phyloP scores from a whole-genome alignment of 2,329 filamentous ascomycete species.

The Aspergillus sp. region DNA sequence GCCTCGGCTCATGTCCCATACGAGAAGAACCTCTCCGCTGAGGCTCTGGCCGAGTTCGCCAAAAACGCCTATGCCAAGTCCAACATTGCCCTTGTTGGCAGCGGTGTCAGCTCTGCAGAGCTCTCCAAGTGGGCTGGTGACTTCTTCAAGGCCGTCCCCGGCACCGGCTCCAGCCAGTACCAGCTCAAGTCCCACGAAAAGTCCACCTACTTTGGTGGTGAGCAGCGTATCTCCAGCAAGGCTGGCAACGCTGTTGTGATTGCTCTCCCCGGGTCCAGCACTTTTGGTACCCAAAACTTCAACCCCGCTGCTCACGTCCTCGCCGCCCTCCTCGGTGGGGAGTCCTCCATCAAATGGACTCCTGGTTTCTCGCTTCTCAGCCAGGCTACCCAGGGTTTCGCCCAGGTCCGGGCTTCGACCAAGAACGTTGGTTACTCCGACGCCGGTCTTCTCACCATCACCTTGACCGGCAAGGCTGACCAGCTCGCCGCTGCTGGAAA shows the following conservation, averaged over 20 bases:
- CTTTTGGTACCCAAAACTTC: constrained; percentile 70
- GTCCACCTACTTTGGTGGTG: constrained; percentile 90
- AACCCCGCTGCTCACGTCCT: constrained; percentile 91
- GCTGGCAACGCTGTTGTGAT: constrained; percentile 83
- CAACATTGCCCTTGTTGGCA: constrained; percentile 90
- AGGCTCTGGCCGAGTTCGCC: constrained; percentile 76
- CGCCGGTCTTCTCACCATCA: constrained; percentile 84
- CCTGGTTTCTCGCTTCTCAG: constrained; percentile 88
- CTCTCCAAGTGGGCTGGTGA: constrained; percentile 88
- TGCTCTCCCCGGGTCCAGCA: constrained; percentile 88
- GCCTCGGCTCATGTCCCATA: constrained; percentile 73
- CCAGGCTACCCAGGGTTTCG: constrained; percentile 71
- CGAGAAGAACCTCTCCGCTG: constrained; percentile 78
- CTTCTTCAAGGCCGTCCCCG: constrained; percentile 79
- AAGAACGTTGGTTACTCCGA: constrained; percentile 89
- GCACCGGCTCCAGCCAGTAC: constrained; percentile 54
- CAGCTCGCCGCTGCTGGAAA: constrained; percentile 75
- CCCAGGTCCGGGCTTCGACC: constrained; percentile 71
- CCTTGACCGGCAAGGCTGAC: constrained; percentile 74
- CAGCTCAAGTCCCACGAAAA: constrained; percentile 63
- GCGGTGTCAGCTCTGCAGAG: constrained; percentile 76
- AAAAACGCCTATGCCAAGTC: constrained; percentile 80
- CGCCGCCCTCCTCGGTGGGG: constrained; percentile 83
- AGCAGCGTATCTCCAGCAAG: constrained; percentile 82
- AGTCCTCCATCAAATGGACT: constrained; percentile 94